These are phyloP conservation scores for Metschnikowia gelsemii DNA, from an alignment of 805 yeast species.

Conservation along the genomic window DNA sequence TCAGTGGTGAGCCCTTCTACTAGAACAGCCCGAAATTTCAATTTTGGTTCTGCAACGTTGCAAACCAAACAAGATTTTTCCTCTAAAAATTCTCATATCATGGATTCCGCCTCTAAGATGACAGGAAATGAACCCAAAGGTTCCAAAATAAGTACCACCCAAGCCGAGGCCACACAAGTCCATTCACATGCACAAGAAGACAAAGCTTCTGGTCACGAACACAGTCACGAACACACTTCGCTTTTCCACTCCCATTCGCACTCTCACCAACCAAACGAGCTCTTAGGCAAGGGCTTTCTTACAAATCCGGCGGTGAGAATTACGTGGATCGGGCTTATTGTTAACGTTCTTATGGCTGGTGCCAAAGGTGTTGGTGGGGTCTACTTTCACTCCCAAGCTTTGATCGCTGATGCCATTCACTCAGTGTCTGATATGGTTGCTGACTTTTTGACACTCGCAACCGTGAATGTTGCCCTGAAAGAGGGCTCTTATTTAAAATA, in stretches of 20 bases:
- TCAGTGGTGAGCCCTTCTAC: neutral
- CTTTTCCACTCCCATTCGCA: conserved; percentile 28
- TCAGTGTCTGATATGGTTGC: conserved; percentile 88
- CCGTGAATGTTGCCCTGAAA: conserved; percentile 73
- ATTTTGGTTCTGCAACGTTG: neutral
- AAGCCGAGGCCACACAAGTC: neutral
- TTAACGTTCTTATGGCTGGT: conserved; percentile 81
- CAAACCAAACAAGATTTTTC: neutral
- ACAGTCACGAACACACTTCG: conserved; percentile 26
- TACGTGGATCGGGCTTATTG: conserved; percentile 86
- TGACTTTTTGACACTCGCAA: conserved; percentile 83
- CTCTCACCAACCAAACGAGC: conserved; percentile 43
- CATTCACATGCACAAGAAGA: conserved; percentile 8
- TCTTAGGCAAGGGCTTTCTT: conserved; percentile 29
- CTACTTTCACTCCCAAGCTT: conserved; percentile 90
- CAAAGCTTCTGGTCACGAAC: conserved; percentile 11
- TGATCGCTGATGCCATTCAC: conserved; percentile 92
- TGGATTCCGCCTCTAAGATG: neutral
- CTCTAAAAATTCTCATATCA: neutral
- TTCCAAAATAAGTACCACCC: neutral
- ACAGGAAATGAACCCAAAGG: neutral
- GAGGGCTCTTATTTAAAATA: conserved; percentile 55
- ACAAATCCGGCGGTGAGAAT: conserved; percentile 85
- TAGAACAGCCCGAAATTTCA: neutral
- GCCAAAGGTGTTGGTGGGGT: conserved; percentile 89